Percentiles rank a stretch among this genome's conserved stretches.
These are phyloP conservation scores for Citrus mangshanensis DNA, from an alignment of 345 rosid genomes.

Conservation along the genomic window DNA sequence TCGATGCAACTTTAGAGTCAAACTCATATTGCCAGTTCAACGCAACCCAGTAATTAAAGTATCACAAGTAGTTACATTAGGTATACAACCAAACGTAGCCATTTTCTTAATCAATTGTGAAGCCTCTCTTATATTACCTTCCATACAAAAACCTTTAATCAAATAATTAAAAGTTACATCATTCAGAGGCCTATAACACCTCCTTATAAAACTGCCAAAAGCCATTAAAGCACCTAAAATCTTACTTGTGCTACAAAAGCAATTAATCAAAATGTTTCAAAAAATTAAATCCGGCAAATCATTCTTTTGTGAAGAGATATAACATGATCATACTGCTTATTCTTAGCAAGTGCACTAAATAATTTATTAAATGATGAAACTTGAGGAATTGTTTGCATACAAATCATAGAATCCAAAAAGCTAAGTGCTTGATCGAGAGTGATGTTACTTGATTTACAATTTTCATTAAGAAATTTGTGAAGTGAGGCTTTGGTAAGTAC, in stretches of 20 bases:
- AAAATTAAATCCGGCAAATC: conserved; percentile 25
- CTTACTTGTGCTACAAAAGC: neutral
- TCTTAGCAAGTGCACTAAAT: conserved; percentile 1
- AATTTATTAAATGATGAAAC: neutral
- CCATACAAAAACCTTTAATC: too few relatives aligned
- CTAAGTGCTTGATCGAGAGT: neutral
- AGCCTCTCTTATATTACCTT: too few relatives aligned
- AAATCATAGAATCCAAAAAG: neutral
- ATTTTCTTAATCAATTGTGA: too few relatives aligned
- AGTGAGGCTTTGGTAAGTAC: neutral
- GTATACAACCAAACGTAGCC: too few relatives aligned
- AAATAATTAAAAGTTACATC: too few relatives aligned
- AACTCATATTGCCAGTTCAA: too few relatives aligned
- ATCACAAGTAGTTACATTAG: too few relatives aligned
- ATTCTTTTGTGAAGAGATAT: conserved; percentile 2
- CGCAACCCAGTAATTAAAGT: too few relatives aligned
- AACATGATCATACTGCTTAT: neutral
- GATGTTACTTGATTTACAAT: neutral
- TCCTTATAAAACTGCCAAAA: too few relatives aligned
- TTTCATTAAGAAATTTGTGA: neutral
- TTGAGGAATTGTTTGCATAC: neutral
- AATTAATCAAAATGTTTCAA: conserved; percentile 28
- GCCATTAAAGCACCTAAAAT: conserved; percentile 21
- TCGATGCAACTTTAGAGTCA: too few relatives aligned
- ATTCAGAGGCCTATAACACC: too few relatives aligned